A percentile compares a stretch with the other conserved stretches of the same genome.
phyloP scores from a whole-genome alignment of 73 alveolate genomes.

The Tetrahymena thermophila region DNA sequence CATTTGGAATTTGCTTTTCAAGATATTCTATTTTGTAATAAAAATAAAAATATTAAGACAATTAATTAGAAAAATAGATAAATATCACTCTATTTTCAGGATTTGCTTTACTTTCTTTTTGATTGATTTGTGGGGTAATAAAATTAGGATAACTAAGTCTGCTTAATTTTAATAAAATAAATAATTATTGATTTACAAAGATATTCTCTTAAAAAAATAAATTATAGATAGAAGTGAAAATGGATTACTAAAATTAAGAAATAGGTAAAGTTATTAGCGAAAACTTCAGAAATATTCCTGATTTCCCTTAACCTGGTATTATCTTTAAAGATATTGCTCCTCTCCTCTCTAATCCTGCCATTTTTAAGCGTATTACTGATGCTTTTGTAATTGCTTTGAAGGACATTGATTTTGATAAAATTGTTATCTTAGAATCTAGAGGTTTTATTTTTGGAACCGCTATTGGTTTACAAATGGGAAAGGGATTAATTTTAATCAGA shows the following conservation, averaged over 20 bases:
- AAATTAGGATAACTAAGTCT: too few species aligned
- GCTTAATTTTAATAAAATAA: too few species aligned
- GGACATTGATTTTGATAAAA: constrained; percentile 26
- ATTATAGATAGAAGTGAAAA: background rate
- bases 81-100: too few species aligned
- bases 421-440: constrained; percentile 50
- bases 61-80: too few species aligned
- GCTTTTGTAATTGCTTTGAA: background rate
- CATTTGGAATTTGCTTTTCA: too few species aligned
- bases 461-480: constrained; percentile 9
- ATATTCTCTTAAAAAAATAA: background rate
- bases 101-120: background rate
- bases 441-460: constrained; percentile 43
- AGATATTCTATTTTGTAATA: too few species aligned
- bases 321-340: background rate
- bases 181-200: background rate
- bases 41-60: too few species aligned
- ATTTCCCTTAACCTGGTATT: background rate
- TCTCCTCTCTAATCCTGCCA: background rate
- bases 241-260: background rate
- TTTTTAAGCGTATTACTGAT: background rate
- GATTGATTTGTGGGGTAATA: background rate
- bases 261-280: background rate
- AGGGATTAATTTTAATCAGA: constrained; percentile 46
- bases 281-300: background rate